These are phyloP conservation scores for Fraxinus baroniana DNA, from an alignment of 305 asterid species.

Conservation along the genomic window DNA sequence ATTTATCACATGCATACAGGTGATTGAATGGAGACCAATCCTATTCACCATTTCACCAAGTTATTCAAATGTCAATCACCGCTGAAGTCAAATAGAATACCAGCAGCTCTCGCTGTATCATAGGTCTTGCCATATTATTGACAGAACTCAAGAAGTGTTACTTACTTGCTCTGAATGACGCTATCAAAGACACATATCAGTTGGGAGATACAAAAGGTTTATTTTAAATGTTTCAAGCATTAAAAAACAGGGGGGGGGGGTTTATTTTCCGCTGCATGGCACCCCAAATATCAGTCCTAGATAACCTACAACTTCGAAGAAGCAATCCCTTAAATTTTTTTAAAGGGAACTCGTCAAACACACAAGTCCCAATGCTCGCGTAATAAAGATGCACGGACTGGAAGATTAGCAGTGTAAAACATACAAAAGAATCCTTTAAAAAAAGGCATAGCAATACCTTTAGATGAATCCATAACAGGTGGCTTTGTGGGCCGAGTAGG, in stretches of 20 bases:
- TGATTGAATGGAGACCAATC: not conserved
- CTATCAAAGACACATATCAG: not conserved
- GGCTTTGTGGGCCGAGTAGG: slow-evolving; percentile 55
- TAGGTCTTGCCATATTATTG: not conserved
- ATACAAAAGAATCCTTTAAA: not conserved
- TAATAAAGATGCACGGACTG: not conserved
- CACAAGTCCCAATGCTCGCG: not conserved
- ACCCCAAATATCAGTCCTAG: not conserved
- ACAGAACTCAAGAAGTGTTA: not conserved
- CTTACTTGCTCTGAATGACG: not conserved
- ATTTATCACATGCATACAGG: not conserved
- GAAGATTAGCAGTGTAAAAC: not conserved
- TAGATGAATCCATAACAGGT: slow-evolving; percentile 49
- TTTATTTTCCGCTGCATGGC: not conserved
- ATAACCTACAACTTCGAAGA: not conserved
- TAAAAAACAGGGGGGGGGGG: not conserved
- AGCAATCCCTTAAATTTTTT: not conserved
- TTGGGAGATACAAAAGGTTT: not conserved
- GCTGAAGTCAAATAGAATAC: not conserved
- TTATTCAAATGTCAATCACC: not conserved
- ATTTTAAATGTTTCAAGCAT: not conserved
- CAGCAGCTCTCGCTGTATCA: not conserved
- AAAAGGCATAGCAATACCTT: slow-evolving; percentile 48
- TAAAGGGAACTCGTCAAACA: not conserved
- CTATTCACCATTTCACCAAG: not conserved